A percentile compares a stretch with the other conserved stretches of the same genome.
Conservation (phyloP, 176 grass and related monocot genomes). For the Triticum monococcum region DNA sequence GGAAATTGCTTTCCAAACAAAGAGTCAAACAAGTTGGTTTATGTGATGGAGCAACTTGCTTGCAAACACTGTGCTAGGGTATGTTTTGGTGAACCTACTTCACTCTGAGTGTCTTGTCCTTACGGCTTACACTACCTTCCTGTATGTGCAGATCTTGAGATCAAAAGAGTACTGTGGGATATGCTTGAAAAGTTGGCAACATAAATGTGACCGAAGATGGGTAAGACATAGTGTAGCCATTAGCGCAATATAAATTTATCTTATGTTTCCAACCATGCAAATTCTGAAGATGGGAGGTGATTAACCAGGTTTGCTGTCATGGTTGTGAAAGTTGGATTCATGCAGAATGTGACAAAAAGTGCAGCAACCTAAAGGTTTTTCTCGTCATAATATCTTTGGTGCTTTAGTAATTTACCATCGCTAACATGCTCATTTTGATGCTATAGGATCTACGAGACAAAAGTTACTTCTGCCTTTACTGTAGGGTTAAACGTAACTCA, state of each 20-base stretch:
- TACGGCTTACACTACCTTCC: conserved; percentile 7
- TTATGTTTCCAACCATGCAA: conserved; percentile 17
- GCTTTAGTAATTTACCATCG: not conserved
- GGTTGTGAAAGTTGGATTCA: conserved; percentile 81
- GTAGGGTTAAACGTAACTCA: conserved; percentile 53
- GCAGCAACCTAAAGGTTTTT: conserved; percentile 63
- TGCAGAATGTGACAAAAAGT: conserved; percentile 75
- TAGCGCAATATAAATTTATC: conserved; percentile 22
- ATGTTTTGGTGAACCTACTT: conserved; percentile 25
- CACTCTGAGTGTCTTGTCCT: not conserved
- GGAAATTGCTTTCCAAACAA: conserved; percentile 59
- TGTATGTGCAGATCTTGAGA: conserved; percentile 54
- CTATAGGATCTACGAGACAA: conserved; percentile 60
- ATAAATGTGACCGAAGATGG: conserved; percentile 61
- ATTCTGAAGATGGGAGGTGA: conserved; percentile 32
- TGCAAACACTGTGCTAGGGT: conserved; percentile 71
- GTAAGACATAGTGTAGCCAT: conserved; percentile 48
- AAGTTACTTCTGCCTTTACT: conserved; percentile 68
- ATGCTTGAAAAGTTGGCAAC: conserved; percentile 78
- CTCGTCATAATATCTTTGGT: not conserved
- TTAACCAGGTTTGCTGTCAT: conserved; percentile 74
- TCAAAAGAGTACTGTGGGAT: conserved; percentile 74
- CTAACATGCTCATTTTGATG: conserved; percentile 51
- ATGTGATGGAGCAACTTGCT: conserved; percentile 53
- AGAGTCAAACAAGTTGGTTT: conserved; percentile 49